Conservation (phyloP, 1,139 yeast genomes). For the Geotrichum citri-aurantii region DNA sequence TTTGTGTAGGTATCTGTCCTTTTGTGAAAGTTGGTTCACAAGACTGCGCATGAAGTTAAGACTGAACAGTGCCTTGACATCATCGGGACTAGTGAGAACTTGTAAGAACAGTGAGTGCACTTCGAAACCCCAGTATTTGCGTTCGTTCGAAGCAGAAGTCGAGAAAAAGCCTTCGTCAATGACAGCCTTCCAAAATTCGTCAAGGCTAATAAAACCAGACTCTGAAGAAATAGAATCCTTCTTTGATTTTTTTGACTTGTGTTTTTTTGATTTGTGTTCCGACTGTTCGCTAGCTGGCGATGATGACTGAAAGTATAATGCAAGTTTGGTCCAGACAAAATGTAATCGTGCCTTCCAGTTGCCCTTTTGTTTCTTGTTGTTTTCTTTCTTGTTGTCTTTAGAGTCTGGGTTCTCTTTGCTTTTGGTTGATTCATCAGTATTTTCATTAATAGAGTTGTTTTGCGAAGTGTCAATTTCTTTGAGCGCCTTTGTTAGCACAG, state of each 20-base stretch:
- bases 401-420: constrained; percentile 23
- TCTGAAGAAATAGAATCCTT: constrained; percentile 20
- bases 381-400: constrained; percentile 19
- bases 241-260: constrained; percentile 28
- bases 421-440: constrained; percentile 28
- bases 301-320: constrained; percentile 14
- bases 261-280: constrained; percentile 32
- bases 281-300: constrained; percentile 11
- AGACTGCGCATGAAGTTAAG: constrained; percentile 69
- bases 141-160: constrained; percentile 71
- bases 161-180: constrained; percentile 79
- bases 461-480: constrained; percentile 49
- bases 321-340: constrained; percentile 74
- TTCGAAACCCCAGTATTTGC: constrained; percentile 84
- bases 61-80: constrained; percentile 48
- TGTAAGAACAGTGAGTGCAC: constrained; percentile 48
- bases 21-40: constrained; percentile 69
- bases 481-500: constrained; percentile 56
- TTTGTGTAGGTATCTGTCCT: constrained; percentile 60
- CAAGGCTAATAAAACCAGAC: constrained; percentile 33
- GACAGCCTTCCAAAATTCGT: constrained; percentile 74
- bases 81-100: constrained; percentile 28
- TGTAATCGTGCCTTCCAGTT: constrained; percentile 77
- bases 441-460: constrained; percentile 28
- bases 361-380: constrained; percentile 47